Evolutionary conservation across 371 early-diverging fungal species (phyloP).

Genomic region (Choanephora cucurbitarum): DNA sequence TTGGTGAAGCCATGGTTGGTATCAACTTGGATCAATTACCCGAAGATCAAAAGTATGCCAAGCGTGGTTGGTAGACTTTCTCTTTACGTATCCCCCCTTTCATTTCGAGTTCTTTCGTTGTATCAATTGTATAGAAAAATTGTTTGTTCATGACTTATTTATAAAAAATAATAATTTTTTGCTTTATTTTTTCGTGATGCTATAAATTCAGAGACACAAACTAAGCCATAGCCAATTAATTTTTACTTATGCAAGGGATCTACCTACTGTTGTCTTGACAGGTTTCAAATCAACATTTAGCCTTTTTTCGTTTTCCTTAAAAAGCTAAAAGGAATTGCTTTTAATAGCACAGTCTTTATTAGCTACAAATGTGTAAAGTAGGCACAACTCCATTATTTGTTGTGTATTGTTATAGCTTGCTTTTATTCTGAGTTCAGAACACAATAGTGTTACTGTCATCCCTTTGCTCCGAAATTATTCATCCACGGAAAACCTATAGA

Average conservation of each 20-base stretch:
- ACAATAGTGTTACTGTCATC: too few relatives aligned
- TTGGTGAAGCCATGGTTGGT: conserved; percentile 97
- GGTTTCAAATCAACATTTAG: neutral
- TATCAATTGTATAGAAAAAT: conserved; percentile 6
- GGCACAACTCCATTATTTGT: too few relatives aligned
- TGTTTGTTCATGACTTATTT: neutral
- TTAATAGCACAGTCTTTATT: too few relatives aligned
- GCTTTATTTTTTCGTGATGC: neutral
- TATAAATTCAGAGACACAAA: neutral
- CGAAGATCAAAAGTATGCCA: conserved; percentile 69
- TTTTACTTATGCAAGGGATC: neutral
- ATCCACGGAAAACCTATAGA: too few relatives aligned
- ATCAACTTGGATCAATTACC: conserved; percentile 81
- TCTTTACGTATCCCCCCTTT: neutral
- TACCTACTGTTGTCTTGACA: neutral
- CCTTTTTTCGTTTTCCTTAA: too few relatives aligned
- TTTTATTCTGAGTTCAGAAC: too few relatives aligned
- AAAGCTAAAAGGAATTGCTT: too few relatives aligned
- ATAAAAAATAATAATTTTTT: conserved; percentile 2
- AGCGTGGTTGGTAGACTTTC: conserved; percentile 71
- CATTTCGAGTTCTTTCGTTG: too few relatives aligned
- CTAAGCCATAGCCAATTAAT: neutral
- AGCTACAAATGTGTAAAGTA: too few relatives aligned
- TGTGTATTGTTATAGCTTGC: too few relatives aligned
- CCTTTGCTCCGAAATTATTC: too few relatives aligned